These are phyloP conservation scores for Thielaviopsis ethacetica DNA, from an alignment of 2,329 filamentous ascomycete genomes.

Conservation along the genomic window DNA sequence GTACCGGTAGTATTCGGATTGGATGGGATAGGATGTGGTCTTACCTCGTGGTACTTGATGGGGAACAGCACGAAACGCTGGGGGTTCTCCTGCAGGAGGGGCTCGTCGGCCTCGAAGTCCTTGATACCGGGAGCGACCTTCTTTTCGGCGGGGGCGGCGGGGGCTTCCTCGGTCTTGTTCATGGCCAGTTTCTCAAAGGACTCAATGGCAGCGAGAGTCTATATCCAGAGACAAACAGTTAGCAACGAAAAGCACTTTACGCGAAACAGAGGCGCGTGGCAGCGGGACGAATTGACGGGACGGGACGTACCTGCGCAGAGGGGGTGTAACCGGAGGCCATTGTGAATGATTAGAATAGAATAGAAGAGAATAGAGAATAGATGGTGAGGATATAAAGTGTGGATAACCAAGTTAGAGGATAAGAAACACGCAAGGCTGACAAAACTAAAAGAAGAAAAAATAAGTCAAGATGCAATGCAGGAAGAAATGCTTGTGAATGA, in stretches of 20 bases:
- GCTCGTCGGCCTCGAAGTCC: constrained; percentile 64
- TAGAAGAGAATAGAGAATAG: too few relatives aligned
- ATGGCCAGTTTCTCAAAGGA: constrained; percentile 84
- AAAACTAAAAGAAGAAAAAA: neutral
- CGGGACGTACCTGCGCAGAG: constrained; percentile 38
- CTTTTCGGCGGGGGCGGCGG: constrained; percentile 34
- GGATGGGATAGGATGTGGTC: too few relatives aligned
- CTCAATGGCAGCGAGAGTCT: constrained; percentile 80
- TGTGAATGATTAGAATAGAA: constrained; percentile 22
- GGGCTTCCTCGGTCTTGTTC: constrained; percentile 62
- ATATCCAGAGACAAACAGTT: constrained; percentile 12
- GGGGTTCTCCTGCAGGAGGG: constrained; percentile 86
- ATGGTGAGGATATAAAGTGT: neutral
- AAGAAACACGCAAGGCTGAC: neutral
- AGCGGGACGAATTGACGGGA: constrained; percentile 12
- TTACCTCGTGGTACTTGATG: constrained; percentile 97
- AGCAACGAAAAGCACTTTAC: neutral
- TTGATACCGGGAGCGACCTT: constrained; percentile 38
- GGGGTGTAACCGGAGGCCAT: constrained; percentile 61
- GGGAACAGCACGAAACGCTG: constrained; percentile 95
- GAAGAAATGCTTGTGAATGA: neutral
- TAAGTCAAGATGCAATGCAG: neutral
- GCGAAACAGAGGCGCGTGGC: neutral
- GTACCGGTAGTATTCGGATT: neutral
- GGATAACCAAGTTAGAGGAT: neutral